Evolutionary conservation across 306 rosid genomes (phyloP).

Genomic region (Alnus rubra): DNA sequence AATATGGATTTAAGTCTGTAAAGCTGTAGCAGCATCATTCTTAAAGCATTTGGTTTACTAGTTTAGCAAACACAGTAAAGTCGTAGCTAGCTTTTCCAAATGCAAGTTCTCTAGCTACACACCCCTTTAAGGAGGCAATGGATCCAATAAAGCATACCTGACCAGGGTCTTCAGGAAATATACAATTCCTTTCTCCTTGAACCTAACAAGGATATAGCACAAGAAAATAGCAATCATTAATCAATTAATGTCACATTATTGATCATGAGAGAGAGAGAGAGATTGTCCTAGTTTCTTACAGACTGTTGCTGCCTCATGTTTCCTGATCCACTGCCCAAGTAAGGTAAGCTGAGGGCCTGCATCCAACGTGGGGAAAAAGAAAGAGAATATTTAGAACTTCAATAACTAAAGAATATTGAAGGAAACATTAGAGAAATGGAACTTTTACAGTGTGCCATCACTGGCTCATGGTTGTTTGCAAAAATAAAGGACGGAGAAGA

Average conservation of each 20-base stretch:
- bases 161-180: conserved; percentile 95
- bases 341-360: conserved; percentile 96
- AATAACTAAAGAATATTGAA: conserved; percentile 27
- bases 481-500: conserved; percentile 32
- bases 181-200: conserved; percentile 84
- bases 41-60: conserved; percentile 22
- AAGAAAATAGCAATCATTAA: conserved; percentile 41
- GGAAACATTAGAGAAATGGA: conserved; percentile 38
- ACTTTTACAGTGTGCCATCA: conserved; percentile 50
- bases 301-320: conserved; percentile 66
- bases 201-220: conserved; percentile 45
- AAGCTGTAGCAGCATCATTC: conserved; percentile 33
- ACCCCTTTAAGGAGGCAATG: conserved; percentile 30
- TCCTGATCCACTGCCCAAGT: conserved; percentile 70
- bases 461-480: conserved; percentile 49
- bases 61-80: conserved; percentile 24
- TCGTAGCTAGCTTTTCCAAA: conserved; percentile 21
- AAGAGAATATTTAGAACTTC: conserved; percentile 34
- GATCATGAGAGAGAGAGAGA: conserved; percentile 28
- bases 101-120: conserved; percentile 24
- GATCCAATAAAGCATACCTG: conserved; percentile 81
- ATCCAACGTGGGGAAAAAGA: conserved; percentile 24
- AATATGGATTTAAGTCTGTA: conserved; percentile 22
- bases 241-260: conserved; percentile 45
- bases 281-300: conserved; percentile 51